Evolutionary conservation across 805 yeast species (phyloP), one percentile per base, ranked within the genome.

Genomic region (Cyberlindnera mrakii): DNA sequence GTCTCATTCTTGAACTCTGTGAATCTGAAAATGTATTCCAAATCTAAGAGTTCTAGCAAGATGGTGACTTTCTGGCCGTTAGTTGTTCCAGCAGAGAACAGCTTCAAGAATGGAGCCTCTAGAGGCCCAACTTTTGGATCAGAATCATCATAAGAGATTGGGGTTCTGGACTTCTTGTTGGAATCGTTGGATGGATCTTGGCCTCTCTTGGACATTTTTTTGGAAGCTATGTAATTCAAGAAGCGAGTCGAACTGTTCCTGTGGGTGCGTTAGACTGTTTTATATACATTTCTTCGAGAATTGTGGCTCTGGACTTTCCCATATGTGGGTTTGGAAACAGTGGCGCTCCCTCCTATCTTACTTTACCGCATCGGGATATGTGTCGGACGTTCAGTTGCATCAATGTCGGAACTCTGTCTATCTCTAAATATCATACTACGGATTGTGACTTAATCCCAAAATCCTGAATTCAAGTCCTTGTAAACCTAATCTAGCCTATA

Each of bases 1-100:
- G 77, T 79, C 42, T 65, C 79, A 27, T 60, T 60, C 20, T 55
- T 62, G 14, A 44, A 47, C 41, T 80, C 58, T 41, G 79, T 56
- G 11, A 53, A 44, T 43, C 70, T 57, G 44, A 52, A 49, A 45
- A 58, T 55, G 59, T 67, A 66, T 3, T 55, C 51, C 8, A 60
- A 33, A n/a, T 55, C 53, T 17, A 68, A 50, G 27, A 66, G 49
- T 50, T 66, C 71, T 20, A 70, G 51, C 29, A 67, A 58, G 38
- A 64, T 53, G 30, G 64, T 46, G 31, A 68, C 58, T 51, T 70
- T 70, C 46, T 56, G 54, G 23, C 71, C 74, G 46, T 70, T 70
- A 13, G 71, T 65, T 14, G 74, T 67, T 29, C 54, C 53, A 15
- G 58, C 47, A 14, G 70, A 54, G 64, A 69, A 74, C 13, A 73